Evolutionary conservation across 108 stramenopile species (phyloP), one percentile per base, ranked within the genome.

Genomic region (Mediolabrus comicus): DNA sequence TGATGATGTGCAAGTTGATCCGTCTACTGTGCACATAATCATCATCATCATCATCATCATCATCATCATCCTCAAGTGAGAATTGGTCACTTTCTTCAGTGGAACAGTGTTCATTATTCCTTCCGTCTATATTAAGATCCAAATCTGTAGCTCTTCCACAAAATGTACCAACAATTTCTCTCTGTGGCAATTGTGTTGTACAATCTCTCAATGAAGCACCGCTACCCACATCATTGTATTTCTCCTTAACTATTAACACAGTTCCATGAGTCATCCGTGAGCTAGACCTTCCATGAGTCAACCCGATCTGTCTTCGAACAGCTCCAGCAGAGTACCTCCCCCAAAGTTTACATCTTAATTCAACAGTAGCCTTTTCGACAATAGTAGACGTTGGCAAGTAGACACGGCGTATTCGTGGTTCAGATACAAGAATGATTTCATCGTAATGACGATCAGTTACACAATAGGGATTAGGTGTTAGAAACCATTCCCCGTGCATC

Each of bases 391-490:
- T 5, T 39, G 13, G 53, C 16, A 22, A 26, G 49, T 41, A 22
- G 22, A 51, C 54, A 46, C 60, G 74, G 11, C 72, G 71, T 57
- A 79, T 57, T 16, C 90, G 77, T 30, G 85, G 79, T 68, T 85
- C 75, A 22, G 88, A 84, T 55, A 74, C 53, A 28, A 92, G 77
- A 17, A 65, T 69, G 24, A 92, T 39, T 61, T 84, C 71, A 64
- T 92, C 91, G 32, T 84, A 92, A 19, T 77, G 84, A 4, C 91
- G 77, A 77, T 92, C 91, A n/a, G 91, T 92, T 31, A 86, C 72
- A 54, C 91, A 92, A 53, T 92, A 92, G 1, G 91, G 91, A 77
- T 92, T 92, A 28, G 79, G 59, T 16, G 70, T 62, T 24, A 89
- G 59, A 17, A 72, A 74, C 91, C 91, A 92, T 73, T 74, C 59